Percentiles rank a stretch among this genome's conserved stretches.
phyloP scores from a whole-genome alignment of 441 rosid genomes.

The Euphorbia celastroides region DNA sequence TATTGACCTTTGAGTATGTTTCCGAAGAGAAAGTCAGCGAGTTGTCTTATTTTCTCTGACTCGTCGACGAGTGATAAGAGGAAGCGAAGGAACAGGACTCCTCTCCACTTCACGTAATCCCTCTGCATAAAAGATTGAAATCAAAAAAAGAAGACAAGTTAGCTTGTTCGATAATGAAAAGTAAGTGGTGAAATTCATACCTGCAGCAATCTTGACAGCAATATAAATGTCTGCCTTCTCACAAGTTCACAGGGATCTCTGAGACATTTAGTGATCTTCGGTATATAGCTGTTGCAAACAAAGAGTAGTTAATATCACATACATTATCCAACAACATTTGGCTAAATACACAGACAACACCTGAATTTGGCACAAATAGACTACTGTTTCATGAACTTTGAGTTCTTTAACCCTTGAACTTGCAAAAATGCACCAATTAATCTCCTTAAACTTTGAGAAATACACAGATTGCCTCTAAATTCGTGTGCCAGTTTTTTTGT shows the following conservation, averaged over 20 bases:
- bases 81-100: conserved; percentile 80
- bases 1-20: conserved; percentile 75
- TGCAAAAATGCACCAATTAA: too few relatives aligned
- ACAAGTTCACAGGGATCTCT: conserved; percentile 89
- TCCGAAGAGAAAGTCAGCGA: conserved; percentile 85
- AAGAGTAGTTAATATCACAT: conserved; percentile 21
- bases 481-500: too few relatives aligned
- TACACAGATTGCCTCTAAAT: too few relatives aligned
- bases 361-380: too few relatives aligned
- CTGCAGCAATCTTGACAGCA: conserved; percentile 92
- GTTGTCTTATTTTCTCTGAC: conserved; percentile 79
- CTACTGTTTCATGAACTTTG: too few relatives aligned
- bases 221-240: conserved; percentile 85
- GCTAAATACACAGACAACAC: background rate
- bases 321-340: too few relatives aligned
- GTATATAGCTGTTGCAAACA: conserved; percentile 60
- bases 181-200: conserved; percentile 23
- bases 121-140: conserved; percentile 42
- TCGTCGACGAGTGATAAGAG: conserved; percentile 90
- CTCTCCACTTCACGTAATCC: conserved; percentile 98
- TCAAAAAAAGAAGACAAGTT: conserved; percentile 6
- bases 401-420: too few relatives aligned
- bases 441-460: too few relatives aligned
- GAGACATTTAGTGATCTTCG: conserved; percentile 79
- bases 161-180: background rate